Base-by-base conservation (phyloP, 371 early-diverging fungal genomes). In the Gilbertella persicaria region DNA sequence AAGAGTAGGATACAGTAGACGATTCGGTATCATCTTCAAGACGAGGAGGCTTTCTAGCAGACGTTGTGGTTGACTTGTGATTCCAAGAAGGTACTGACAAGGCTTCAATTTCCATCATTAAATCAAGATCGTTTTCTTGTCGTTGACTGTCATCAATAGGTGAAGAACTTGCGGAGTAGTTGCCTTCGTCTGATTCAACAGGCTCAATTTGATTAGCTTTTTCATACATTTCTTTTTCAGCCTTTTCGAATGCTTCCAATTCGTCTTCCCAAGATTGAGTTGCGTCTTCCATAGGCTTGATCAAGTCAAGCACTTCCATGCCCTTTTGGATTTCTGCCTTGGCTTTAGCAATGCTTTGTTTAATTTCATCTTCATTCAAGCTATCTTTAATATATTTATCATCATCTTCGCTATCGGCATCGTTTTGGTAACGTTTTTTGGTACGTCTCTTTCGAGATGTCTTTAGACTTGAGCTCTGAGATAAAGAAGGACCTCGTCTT, bases 251-350 rank as follows among this genome's bases (percentile, higher is more conserved):
- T 5, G 59, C 69, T 39, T 66, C 53, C 5, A 75, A 45, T 36
- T 75, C 70, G 23, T 69, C 76, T 55, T 75, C 76, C 76, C 76
- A 71, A 10, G 42, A 67, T 28, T 49, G 71, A 52, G 69, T 62
- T 39, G 67, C 66, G 19, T 58, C 76, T 53, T 68, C 75, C 58
- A 66, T 53, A 16, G 69, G 78, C 50, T 69, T 65, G 16, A 74
- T 62, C 4, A 76, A 66, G 35, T 79, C 79, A n/a, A 84, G 64
- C 7, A 82, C 69, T 44, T 73, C 70, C 71, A 75, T 73, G 12
- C 75, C 82, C 25, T 78, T 78, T 40, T 73, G 78, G 12, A 84
- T 83, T 49, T 84, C 84, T 21, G 77, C 84, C 39, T 79, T 75
- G 26, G 83, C 84, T 59, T 82, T 83, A 50, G 85, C 86, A 20